phyloP scores from a whole-genome alignment of 305 asterid genomes.

The Fraxinus ornus region DNA sequence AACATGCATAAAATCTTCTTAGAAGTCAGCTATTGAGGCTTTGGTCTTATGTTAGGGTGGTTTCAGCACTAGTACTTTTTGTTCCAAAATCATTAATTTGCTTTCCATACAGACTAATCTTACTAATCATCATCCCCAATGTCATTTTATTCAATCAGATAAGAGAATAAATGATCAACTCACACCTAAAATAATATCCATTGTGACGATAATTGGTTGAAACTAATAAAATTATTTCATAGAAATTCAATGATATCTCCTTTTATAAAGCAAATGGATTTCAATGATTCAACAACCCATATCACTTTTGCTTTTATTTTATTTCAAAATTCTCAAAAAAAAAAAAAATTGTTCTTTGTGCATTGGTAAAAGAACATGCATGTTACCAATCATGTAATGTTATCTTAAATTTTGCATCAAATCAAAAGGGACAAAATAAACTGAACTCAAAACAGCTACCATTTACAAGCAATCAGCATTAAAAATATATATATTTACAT shows the following conservation, averaged over 20 bases:
- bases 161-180: not conserved
- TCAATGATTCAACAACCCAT: not conserved
- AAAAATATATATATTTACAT: not conserved
- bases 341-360: not conserved
- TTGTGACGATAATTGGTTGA: not conserved
- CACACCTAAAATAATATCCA: not conserved
- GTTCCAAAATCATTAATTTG: not conserved
- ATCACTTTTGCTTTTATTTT: not conserved
- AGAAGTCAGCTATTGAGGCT: not conserved
- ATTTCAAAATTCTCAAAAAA: not conserved
- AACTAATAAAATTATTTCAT: not conserved
- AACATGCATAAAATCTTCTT: not conserved
- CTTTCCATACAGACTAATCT: not conserved
- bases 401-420: not conserved
- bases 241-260: not conserved
- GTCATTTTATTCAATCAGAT: not conserved
- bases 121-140: not conserved
- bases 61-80: not conserved
- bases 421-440: not conserved
- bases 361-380: not conserved
- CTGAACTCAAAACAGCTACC: not conserved
- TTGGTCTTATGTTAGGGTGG: not conserved
- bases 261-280: not conserved
- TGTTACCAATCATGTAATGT: not conserved
- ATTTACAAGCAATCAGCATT: not conserved